Evolutionary conservation across 352 stramenopile genomes (phyloP), one percentile per base, ranked within the genome.

Genomic region (Pythium phragmitis): DNA sequence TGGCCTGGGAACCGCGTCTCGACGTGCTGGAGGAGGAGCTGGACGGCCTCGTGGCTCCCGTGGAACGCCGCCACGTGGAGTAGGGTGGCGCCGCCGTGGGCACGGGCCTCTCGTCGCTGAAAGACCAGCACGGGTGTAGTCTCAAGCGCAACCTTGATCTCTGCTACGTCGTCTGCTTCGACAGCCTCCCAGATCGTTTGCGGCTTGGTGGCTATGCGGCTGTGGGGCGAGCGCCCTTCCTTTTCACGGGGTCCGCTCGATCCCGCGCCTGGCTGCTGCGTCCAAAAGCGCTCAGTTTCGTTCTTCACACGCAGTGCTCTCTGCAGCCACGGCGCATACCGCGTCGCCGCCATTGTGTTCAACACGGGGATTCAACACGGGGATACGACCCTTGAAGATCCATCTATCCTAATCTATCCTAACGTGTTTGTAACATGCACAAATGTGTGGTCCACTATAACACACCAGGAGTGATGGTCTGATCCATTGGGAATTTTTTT

Each of bases 311-410:
- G 65, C 33, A 69, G 54, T 17, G 56, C 52, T 37, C 74, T 50
- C 3, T 82, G 70, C n/a, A 92, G 67, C 84, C 81, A 92, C 0
- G 76, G 77, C 60, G 80, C 72, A 36, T 90, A 89, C 26, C 84
- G 73, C 58, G 62, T 67, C 23, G 36, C 34, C 47, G 14, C 13
- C 61, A 36, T 57, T 56, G 0, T 14, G 3, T 42, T 33, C 41
- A 45, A 36, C 12, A 7, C 28, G 4, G 13, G 1, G 37, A 26
- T 23, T n/a, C n/a, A n/a, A n/a, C n/a, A n/a, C n/a, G n/a, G n/a
- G n/a, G n/a, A n/a, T n/a, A 23, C 50, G 46, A 52, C 58, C 28
- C 42, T 67, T 71, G 36, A 62, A 62, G 51, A 61, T 65, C 51
- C n/a, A 28, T 39, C 19, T 21, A 11, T 36, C 23, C n/a, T n/a